Evolutionary conservation across 2,329 filamentous ascomycete genomes (phyloP).

Genomic region (Chaetomium sp.): DNA sequence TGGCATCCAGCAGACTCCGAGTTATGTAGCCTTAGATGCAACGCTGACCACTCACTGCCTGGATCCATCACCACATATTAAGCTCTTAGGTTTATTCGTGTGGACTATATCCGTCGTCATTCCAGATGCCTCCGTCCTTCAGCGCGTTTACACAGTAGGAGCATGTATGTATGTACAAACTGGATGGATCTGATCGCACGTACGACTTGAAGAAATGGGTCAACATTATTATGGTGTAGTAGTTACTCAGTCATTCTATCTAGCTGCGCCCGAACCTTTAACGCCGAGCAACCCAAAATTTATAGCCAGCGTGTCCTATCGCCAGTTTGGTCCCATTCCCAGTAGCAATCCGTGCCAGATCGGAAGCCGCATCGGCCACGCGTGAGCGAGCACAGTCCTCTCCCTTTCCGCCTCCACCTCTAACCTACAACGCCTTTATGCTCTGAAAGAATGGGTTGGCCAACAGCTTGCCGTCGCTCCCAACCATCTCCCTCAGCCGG

Average conservation of each 20-base stretch:
- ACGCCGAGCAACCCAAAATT: slow-evolving; percentile 8
- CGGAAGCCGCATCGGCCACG: background rate
- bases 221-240: background rate
- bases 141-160: background rate
- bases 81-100: background rate
- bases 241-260: background rate
- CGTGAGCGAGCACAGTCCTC: background rate
- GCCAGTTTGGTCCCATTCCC: background rate
- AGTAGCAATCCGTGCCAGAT: background rate
- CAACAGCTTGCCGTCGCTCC: slow-evolving; percentile 65
- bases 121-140: background rate
- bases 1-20: background rate
- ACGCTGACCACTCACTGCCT: background rate
- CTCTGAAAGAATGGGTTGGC: slow-evolving; percentile 72
- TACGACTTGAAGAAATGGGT: background rate
- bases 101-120: background rate
- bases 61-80: background rate
- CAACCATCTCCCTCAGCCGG: slow-evolving; percentile 78
- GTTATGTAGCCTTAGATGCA: background rate
- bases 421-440: slow-evolving; percentile 55
- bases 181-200: background rate
- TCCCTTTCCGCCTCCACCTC: background rate
- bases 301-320: background rate
- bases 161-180: background rate
- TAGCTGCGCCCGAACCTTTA: background rate